Evolutionary conservation across 2,329 filamentous ascomycete genomes (phyloP).

Genomic region (Mycogone perniciosa): DNA sequence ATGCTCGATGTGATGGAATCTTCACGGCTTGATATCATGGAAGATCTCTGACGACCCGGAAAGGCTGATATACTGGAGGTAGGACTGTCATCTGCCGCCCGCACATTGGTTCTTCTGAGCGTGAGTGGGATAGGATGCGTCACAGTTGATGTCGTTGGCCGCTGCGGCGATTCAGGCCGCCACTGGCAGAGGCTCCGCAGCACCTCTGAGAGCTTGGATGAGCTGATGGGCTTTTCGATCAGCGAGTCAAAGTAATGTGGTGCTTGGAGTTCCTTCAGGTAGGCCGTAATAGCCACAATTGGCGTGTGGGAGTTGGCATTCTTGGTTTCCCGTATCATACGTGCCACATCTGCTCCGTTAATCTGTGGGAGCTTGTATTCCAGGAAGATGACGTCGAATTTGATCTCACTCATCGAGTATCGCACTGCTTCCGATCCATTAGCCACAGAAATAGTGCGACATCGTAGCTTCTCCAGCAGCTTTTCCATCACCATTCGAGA

Average conservation of each 20-base stretch:
- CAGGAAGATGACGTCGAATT: slow-evolving; percentile 98
- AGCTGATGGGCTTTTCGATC: slow-evolving; percentile 93
- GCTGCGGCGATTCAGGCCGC: slow-evolving; percentile 63
- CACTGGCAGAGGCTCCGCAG: slow-evolving; percentile 85
- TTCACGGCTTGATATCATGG: slow-evolving; percentile 75
- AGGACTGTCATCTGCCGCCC: slow-evolving; percentile 66
- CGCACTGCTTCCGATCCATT: slow-evolving; percentile 89
- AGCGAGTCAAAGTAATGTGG: slow-evolving; percentile 93
- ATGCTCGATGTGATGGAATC: slow-evolving; percentile 85
- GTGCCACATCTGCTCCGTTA: slow-evolving; percentile 88
- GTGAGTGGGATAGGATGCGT: slow-evolving; percentile 56
- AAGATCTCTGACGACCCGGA: slow-evolving; percentile 62
- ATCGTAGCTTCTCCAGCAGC: slow-evolving; percentile 87
- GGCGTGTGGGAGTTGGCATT: slow-evolving; percentile 92
- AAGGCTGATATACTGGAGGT: slow-evolving; percentile 71
- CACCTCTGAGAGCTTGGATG: slow-evolving; percentile 83
- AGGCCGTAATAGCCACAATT: slow-evolving; percentile 93
- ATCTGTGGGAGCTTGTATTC: slow-evolving; percentile 94
- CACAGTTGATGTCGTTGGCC: slow-evolving; percentile 38
- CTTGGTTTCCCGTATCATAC: slow-evolving; percentile 96
- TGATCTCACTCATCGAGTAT: slow-evolving; percentile 93
- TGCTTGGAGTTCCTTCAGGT: slow-evolving; percentile 93
- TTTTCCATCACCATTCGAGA: slow-evolving; percentile 99
- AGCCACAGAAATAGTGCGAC: slow-evolving; percentile 83
- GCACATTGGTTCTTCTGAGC: slow-evolving; percentile 57